A percentile compares a stretch with the other conserved stretches of the same genome.
Evolutionary conservation across 2,329 filamentous ascomycete genomes (phyloP).

Genomic region (Waltergamsia citrina): DNA sequence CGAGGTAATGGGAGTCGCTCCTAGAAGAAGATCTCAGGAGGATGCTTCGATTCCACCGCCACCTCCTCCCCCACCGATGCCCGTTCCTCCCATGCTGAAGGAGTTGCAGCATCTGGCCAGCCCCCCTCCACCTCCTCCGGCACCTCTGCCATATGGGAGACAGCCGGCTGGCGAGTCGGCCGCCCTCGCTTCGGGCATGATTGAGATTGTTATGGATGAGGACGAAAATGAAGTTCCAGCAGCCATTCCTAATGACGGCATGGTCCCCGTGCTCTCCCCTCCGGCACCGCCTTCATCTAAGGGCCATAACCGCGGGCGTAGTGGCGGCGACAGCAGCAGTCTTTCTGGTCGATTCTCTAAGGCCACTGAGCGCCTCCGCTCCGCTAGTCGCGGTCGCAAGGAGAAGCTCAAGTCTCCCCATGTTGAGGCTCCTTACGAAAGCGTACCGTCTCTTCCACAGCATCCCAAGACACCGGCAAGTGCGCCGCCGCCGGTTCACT

Average conservation of each 20-base stretch:
- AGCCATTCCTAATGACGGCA: slow-evolving; percentile 29
- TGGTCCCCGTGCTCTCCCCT: slow-evolving; percentile 33
- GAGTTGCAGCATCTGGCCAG: slow-evolving; percentile 53
- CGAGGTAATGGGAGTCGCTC: slow-evolving; percentile 28
- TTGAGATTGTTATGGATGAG: slow-evolving; percentile 59
- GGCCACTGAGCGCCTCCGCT: slow-evolving; percentile 51
- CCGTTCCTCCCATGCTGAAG: slow-evolving; percentile 43
- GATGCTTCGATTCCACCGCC: slow-evolving; percentile 30
- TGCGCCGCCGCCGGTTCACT: slow-evolving; percentile 23
- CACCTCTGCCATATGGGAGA: slow-evolving; percentile 39
- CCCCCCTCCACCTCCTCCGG: slow-evolving; percentile 52
- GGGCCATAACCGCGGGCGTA: slow-evolving; percentile 46
- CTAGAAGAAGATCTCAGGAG: slow-evolving; percentile 37
- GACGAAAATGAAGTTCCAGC: slow-evolving; percentile 30
- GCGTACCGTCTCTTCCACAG: slow-evolving; percentile 19
- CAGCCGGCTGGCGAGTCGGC: slow-evolving; percentile 29
- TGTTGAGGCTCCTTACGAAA: slow-evolving; percentile 30
- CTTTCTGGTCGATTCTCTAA: slow-evolving; percentile 45
- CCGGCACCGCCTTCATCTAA: slow-evolving; percentile 29
- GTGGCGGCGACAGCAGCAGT: slow-evolving; percentile 45
- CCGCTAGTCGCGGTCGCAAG: slow-evolving; percentile 46
- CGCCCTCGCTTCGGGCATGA: slow-evolving; percentile 42
- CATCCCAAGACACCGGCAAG: slow-evolving; percentile 15
- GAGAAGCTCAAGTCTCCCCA: slow-evolving; percentile 20
- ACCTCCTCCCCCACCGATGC: slow-evolving; percentile 39